phyloP scores from a whole-genome alignment of 306 rosid species.

The Erythrophleum fordii region DNA sequence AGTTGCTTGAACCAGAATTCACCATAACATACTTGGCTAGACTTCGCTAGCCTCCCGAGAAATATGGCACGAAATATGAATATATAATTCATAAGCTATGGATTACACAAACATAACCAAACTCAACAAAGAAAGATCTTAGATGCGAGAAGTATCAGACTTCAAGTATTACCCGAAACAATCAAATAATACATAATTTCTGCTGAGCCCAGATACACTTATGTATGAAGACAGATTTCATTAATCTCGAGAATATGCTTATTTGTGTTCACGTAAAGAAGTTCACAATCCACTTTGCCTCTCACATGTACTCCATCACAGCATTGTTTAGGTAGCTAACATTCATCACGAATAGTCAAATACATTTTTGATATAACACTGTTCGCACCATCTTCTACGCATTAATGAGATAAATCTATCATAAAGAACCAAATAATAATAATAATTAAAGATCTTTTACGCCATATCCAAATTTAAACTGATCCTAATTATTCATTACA shows the following conservation, averaged over 20 bases:
- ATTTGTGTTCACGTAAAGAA: neutral
- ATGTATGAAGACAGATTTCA: neutral
- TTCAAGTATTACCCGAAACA: neutral
- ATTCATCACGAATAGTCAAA: neutral
- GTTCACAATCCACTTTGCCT: neutral
- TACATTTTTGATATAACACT: too few species aligned
- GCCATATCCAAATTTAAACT: neutral
- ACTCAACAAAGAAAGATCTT: neutral
- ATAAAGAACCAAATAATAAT: too few species aligned
- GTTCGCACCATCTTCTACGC: neutral
- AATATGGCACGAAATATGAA: neutral
- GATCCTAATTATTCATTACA: too few species aligned
- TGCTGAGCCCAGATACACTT: neutral
- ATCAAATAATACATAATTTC: too few species aligned
- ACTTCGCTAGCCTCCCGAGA: neutral
- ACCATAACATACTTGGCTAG: neutral
- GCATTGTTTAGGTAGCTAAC: neutral
- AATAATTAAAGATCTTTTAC: neutral
- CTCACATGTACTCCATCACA: neutral
- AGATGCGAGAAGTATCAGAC: neutral
- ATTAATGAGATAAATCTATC: neutral
- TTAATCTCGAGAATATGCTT: neutral
- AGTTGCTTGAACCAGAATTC: neutral
- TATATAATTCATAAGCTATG: neutral
- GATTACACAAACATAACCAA: neutral